Base-by-base conservation (phyloP, 148 eudicot species). In the Persicaria maculosa region DNA sequence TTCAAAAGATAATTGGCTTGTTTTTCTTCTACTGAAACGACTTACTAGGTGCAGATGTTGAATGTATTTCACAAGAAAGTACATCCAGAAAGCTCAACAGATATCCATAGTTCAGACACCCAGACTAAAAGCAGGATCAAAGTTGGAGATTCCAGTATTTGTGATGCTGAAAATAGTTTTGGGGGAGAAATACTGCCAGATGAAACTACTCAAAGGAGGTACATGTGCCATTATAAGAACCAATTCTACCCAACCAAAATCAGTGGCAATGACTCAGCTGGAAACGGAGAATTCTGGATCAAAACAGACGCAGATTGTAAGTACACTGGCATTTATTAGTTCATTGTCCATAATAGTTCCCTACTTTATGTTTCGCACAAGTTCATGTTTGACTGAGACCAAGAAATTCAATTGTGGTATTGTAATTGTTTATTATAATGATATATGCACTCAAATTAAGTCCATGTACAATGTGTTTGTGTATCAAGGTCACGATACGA, bases 291-390 rank as follows among this genome's bases (percentile, higher is more conserved):
- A 74, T 82, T 77, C 83, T 92, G 92, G 95, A 88, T 90, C 82
- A 92, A 90, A 80, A 86, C 91, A 31, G 93, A 92, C 74, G 81
- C 89, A 83, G 88, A 92, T 61, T 90, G 97, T 90, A 86, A 86
- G 94, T 85, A 78, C 19, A 11, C 20, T 61, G 44, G 59, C 71
- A 71, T 19, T 48, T 12, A 20, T 36, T 74, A 58, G 9, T 45
- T 10, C 15, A 20, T 69, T 46, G 68, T 55, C 46, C 6, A 1
- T 54, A 47, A n/a, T 57, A 31, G 0, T 31, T 31, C 40, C 40
- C 40, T 31, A 31, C 40, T 31, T 31, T 31, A 31, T 31, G 40
- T 31, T 31, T 31, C 40, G 40, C 40, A 31, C 3, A 31, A 31
- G 40, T 31, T 31, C 40, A 31, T 31, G 40, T 31, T 31, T 31